Percentiles rank a stretch among this genome's conserved stretches.
Evolutionary conservation across 441 rosid genomes (phyloP).

Genomic region (Pelargonium cotyledonis): DNA sequence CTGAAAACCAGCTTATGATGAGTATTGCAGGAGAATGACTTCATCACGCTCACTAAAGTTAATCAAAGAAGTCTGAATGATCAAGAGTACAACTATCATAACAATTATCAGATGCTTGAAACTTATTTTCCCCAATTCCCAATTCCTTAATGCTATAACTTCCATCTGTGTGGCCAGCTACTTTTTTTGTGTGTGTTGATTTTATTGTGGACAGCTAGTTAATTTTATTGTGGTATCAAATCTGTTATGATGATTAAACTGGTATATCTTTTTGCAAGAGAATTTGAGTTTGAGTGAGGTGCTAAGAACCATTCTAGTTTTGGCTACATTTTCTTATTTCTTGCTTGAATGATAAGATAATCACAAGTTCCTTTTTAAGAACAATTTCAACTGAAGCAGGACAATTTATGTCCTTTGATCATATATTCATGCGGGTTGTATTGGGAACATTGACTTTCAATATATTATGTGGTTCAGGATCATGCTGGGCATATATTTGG

Average conservation of each 20-base stretch:
- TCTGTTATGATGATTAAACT: neutral
- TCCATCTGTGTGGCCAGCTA: too few relatives aligned
- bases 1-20: too few relatives aligned
- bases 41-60: too few relatives aligned
- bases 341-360: neutral
- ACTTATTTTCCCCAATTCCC: too few relatives aligned
- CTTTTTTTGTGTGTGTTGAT: too few relatives aligned
- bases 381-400: neutral
- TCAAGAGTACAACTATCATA: too few relatives aligned
- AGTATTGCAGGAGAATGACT: too few relatives aligned
- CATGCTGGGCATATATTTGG: slow-evolving; percentile 96
- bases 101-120: too few relatives aligned
- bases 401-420: neutral
- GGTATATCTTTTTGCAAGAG: neutral
- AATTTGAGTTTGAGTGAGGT: neutral
- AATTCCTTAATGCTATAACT: too few relatives aligned
- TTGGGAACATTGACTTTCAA: slow-evolving; percentile 9
- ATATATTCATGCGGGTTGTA: slow-evolving; percentile 1
- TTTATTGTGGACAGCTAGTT: too few relatives aligned
- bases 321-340: neutral
- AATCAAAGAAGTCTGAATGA: too few relatives aligned
- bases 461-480: slow-evolving; percentile 47
- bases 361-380: neutral
- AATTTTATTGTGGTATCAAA: too few relatives aligned
- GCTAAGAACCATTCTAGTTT: neutral